Evolutionary conservation across 1,284 basidiomycete species (phyloP).

Genomic region (Ceratobasidium sp.): DNA sequence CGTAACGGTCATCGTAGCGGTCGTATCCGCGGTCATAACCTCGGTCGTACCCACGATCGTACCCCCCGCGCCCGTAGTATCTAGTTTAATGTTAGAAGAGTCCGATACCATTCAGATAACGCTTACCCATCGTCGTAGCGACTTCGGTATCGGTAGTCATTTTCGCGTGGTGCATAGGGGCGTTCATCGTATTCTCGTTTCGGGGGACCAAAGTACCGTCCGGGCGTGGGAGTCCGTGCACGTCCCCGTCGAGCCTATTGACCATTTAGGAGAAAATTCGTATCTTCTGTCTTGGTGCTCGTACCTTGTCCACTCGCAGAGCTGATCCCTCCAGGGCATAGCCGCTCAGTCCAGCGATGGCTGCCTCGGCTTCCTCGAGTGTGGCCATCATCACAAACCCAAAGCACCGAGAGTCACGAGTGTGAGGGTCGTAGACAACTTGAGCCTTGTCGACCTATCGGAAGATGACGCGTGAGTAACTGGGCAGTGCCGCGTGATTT

Average conservation of each 20-base stretch:
- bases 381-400: conserved; percentile 98
- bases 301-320: conserved; percentile 88
- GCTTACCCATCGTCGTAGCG: conserved; percentile 53
- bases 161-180: conserved; percentile 83
- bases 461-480: conserved; percentile 11
- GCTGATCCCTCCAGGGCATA: conserved; percentile 89
- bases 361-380: conserved; percentile 90
- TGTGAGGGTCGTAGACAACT: conserved; percentile 98
- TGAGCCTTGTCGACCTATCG: conserved; percentile 85
- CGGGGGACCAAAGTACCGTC: conserved; percentile 87
- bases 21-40: conserved; percentile 51
- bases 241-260: conserved; percentile 89
- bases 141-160: conserved; percentile 80
- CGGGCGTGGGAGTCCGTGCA: conserved; percentile 95
- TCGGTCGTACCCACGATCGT: conserved; percentile 51
- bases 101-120: neutral
- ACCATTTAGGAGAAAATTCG: conserved; percentile 34
- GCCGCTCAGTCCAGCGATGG: conserved; percentile 85
- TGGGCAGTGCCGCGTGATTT: conserved; percentile 2
- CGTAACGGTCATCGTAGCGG: conserved; percentile 28
- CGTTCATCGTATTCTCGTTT: conserved; percentile 63
- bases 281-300: conserved; percentile 45
- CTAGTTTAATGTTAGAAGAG: conserved; percentile 1
- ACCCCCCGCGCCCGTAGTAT: conserved; percentile 48
- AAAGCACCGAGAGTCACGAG: conserved; percentile 95